phyloP scores from a whole-genome alignment of 208 protist genomes.

The Zelonia costaricensis region DNA sequence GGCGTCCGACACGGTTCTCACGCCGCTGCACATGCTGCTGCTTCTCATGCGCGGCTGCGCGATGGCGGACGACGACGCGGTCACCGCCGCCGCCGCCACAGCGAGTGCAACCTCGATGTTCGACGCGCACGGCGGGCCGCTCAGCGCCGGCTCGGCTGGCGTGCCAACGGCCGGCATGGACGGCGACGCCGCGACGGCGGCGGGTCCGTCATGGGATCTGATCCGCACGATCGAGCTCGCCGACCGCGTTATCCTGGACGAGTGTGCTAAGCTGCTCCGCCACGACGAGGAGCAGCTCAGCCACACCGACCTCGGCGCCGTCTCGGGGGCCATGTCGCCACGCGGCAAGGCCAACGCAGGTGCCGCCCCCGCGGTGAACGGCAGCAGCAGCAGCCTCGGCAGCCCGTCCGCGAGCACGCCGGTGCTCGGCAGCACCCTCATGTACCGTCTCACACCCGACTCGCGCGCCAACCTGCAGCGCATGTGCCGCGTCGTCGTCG shows the following conservation, averaged over 20 bases:
- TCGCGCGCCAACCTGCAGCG: slow-evolving; percentile 21
- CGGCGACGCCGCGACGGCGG: neutral
- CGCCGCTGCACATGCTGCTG: slow-evolving; percentile 58
- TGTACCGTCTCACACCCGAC: slow-evolving; percentile 20
- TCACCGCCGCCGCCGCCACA: neutral
- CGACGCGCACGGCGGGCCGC: neutral
- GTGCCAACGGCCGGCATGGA: neutral
- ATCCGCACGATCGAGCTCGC: slow-evolving; percentile 49
- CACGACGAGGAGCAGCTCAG: neutral
- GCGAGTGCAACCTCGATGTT: too few relatives aligned
- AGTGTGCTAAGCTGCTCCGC: slow-evolving; percentile 16
- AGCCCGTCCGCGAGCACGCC: neutral
- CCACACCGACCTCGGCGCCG: neutral
- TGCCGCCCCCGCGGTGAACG: neutral
- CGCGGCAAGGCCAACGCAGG: neutral
- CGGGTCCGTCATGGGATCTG: slow-evolving; percentile 30
- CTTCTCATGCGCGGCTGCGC: slow-evolving; percentile 59
- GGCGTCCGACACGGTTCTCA: slow-evolving; percentile 22
- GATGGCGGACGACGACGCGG: neutral
- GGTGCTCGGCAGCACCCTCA: slow-evolving; percentile 1
- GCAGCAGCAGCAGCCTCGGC: neutral
- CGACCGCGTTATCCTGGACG: slow-evolving; percentile 33
- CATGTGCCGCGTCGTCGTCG: slow-evolving; percentile 48
- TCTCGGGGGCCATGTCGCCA: neutral
- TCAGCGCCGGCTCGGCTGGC: neutral